phyloP scores from a whole-genome alignment of 768 basidiomycete genomes.

The Phanerodontia chrysosporium region DNA sequence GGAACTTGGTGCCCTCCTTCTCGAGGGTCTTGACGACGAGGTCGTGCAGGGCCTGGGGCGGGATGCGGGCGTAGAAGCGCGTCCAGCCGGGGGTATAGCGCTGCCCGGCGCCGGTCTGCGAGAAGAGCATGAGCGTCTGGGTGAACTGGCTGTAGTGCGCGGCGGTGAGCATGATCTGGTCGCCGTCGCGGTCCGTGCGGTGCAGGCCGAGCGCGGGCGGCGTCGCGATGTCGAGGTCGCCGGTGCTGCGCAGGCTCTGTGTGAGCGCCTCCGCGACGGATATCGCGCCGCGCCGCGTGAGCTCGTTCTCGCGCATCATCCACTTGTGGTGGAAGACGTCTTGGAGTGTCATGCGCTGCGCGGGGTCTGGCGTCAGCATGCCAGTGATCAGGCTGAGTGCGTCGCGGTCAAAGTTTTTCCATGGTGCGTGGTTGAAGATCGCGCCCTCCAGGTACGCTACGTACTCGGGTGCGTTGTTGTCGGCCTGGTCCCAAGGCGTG shows the following conservation, averaged over 20 bases:
- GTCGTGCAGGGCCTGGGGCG: conserved; percentile 47
- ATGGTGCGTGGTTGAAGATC: conserved; percentile 73
- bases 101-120: conserved; percentile 74
- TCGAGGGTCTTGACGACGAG: conserved; percentile 55
- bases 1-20: conserved; percentile 45
- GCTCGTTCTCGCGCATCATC: conserved; percentile 70
- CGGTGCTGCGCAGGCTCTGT: conserved; percentile 57
- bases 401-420: conserved; percentile 59
- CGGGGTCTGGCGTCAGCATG: conserved; percentile 70
- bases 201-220: conserved; percentile 35
- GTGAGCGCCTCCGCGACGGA: conserved; percentile 69
- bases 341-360: conserved; percentile 58
- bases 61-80: conserved; percentile 68
- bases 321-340: conserved; percentile 64
- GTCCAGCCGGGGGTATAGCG: conserved; percentile 75
- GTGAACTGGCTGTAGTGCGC: conserved; percentile 70
- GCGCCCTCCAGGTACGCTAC: conserved; percentile 68
- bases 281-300: conserved; percentile 45
- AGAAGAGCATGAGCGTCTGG: conserved; percentile 76
- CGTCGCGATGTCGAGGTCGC: conserved; percentile 71
- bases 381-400: conserved; percentile 70
- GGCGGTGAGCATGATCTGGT: conserved; percentile 55
- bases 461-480: conserved; percentile 73
- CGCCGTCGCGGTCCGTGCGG: conserved; percentile 47
- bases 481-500: conserved; percentile 98